Evolutionary conservation across 2,329 filamentous ascomycete species (phyloP).

Genomic region (Metarhizium brunneum): DNA sequence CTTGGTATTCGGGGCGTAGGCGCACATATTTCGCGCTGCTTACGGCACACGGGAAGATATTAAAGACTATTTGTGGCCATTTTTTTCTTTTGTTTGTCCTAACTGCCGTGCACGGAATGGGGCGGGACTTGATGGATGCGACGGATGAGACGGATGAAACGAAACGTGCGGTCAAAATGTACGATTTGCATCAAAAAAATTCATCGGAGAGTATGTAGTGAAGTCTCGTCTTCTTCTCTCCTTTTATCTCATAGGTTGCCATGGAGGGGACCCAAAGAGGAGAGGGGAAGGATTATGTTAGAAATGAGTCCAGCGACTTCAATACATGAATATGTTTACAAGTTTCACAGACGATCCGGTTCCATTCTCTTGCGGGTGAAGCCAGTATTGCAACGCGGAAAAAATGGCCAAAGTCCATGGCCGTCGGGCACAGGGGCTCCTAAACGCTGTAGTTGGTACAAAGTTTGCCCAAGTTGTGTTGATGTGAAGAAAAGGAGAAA

Average conservation of each 20-base stretch:
- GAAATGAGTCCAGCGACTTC: background rate
- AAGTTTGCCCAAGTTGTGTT: no score
- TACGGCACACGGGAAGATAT: background rate
- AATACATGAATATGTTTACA: background rate
- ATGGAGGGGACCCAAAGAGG: background rate
- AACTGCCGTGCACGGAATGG: background rate
- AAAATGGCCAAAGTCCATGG: no score
- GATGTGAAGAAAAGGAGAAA: no score
- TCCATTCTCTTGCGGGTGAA: no score
- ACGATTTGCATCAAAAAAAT: conserved; percentile 2
- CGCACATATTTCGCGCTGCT: conserved; percentile 2
- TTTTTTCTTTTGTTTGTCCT: background rate
- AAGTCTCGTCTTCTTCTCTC: background rate
- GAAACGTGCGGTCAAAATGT: background rate
- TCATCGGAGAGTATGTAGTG: background rate
- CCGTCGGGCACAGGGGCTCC: no score
- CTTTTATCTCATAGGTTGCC: background rate
- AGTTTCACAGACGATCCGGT: background rate
- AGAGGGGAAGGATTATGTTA: background rate
- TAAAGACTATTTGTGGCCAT: background rate
- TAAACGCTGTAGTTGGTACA: no score
- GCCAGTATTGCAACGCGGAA: no score
- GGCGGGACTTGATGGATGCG: background rate
- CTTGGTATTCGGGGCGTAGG: conserved; percentile 3
- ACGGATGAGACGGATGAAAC: background rate